These are phyloP conservation scores for Colletotrichum sp. DNA, from an alignment of 2,329 filamentous ascomycete species.

Conservation along the genomic window DNA sequence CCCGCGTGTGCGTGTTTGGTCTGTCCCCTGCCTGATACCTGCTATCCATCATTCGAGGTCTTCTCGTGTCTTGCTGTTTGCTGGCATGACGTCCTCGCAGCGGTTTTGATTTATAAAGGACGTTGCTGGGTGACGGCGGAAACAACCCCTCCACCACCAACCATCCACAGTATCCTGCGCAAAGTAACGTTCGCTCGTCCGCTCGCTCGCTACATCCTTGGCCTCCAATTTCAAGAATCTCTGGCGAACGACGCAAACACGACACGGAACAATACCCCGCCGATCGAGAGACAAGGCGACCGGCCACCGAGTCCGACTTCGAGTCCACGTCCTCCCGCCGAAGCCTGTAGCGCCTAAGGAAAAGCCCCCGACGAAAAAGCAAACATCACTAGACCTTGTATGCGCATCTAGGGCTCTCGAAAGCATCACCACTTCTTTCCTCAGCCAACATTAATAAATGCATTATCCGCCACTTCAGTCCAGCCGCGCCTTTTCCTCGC, in stretches of 20 bases:
- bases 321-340: background rate
- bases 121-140: conserved; percentile 19
- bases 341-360: background rate
- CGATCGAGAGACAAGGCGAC: conserved; percentile 5
- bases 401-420: background rate
- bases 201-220: background rate
- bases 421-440: background rate
- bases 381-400: background rate
- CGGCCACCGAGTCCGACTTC: background rate
- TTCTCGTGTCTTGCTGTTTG: background rate
- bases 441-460: conserved; percentile 11
- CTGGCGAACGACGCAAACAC: background rate
- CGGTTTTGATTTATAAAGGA: conserved; percentile 16
- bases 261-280: background rate
- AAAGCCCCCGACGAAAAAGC: background rate
- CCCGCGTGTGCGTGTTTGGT: background rate
- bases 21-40: background rate
- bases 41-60: background rate
- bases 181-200: background rate
- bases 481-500: background rate
- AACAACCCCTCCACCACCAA: conserved; percentile 3
- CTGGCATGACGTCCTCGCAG: conserved; percentile 10
- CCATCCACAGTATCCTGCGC: background rate
- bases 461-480: background rate
- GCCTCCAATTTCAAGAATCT: background rate